A percentile compares a stretch with the other conserved stretches of the same genome.
Evolutionary conservation across 2,329 filamentous ascomycete genomes (phyloP).

Genomic region (Penicillium corylophilum): DNA sequence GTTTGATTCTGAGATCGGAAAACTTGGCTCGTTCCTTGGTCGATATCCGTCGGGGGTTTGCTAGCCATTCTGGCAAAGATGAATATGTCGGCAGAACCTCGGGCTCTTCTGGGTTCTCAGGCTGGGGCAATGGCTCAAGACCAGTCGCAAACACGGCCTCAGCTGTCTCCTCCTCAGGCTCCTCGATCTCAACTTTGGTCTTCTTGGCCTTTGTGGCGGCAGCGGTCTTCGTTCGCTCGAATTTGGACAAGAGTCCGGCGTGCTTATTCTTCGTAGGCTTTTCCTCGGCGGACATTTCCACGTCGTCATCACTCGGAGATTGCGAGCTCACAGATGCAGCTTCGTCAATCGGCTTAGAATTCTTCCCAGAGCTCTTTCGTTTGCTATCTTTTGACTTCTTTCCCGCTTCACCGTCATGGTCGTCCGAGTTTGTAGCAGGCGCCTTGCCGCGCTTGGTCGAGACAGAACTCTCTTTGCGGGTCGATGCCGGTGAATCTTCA

Average conservation of each 20-base stretch:
- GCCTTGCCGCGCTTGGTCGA: conserved; percentile 28
- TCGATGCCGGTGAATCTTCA: conserved; percentile 33
- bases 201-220: conserved; percentile 38
- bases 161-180: conserved; percentile 15
- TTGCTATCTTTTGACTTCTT: conserved; percentile 39
- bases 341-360: conserved; percentile 13
- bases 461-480: conserved; percentile 30
- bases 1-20: conserved; percentile 60
- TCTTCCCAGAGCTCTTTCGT: conserved; percentile 31
- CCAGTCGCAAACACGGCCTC: conserved; percentile 50
- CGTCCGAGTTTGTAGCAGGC: conserved; percentile 24
- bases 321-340: conserved; percentile 29
- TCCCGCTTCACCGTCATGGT: conserved; percentile 18
- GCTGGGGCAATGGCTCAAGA: conserved; percentile 79
- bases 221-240: conserved; percentile 35
- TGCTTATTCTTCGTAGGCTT: conserved; percentile 33
- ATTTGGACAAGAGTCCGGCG: conserved; percentile 39
- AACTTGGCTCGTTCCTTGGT: conserved; percentile 63
- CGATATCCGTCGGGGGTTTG: conserved; percentile 68
- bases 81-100: conserved; percentile 58
- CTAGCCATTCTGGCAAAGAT: conserved; percentile 77
- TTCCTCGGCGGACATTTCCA: conserved; percentile 21
- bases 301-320: conserved; percentile 4
- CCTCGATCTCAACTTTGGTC: conserved; percentile 8
- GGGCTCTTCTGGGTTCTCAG: conserved; percentile 57